These are phyloP conservation scores for Solanum megistacrolobum DNA, from an alignment of 257 asterid species.

Conservation along the genomic window DNA sequence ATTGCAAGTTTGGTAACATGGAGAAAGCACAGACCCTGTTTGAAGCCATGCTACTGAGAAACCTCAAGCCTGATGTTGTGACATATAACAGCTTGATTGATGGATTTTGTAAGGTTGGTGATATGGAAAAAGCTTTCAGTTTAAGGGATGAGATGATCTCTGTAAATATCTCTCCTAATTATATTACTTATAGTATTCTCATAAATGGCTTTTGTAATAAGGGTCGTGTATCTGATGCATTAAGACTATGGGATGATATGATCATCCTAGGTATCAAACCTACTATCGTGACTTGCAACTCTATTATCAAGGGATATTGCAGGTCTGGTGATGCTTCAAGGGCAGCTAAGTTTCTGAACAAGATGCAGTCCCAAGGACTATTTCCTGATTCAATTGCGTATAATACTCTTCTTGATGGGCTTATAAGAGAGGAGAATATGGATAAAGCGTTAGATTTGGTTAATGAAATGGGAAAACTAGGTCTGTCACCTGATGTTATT, in stretches of 20 bases:
- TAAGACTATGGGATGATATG: constrained; percentile 63
- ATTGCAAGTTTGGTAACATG: constrained; percentile 51
- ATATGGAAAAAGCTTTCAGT: constrained; percentile 37
- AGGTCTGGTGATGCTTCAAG: constrained; percentile 34
- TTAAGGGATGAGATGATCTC: constrained; percentile 50
- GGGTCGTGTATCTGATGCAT: constrained; percentile 44
- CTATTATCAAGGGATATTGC: constrained; percentile 66
- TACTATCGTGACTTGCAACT: constrained; percentile 48
- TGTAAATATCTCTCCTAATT: constrained; percentile 37
- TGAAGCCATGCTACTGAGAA: constrained; percentile 34
- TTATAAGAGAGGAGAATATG: constrained; percentile 48
- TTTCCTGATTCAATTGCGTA: constrained; percentile 43
- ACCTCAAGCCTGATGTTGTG: constrained; percentile 52
- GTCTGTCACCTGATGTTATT: constrained; percentile 35
- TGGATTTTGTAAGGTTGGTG: constrained; percentile 62
- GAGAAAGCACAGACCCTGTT: constrained; percentile 37
- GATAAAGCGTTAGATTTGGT: constrained; percentile 38
- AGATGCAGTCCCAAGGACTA: constrained; percentile 39
- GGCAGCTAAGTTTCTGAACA: constrained; percentile 43
- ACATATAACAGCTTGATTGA: constrained; percentile 58
- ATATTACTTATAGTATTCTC: constrained; percentile 46
- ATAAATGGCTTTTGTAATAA: constrained; percentile 54
- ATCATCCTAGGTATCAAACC: constrained; percentile 38
- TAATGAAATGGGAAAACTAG: constrained; percentile 43
- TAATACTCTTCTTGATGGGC: constrained; percentile 65